A percentile compares a stretch with the other conserved stretches of the same genome.
phyloP scores from a whole-genome alignment of 495 filamentous ascomycete genomes.

The Immersiella caudata region DNA sequence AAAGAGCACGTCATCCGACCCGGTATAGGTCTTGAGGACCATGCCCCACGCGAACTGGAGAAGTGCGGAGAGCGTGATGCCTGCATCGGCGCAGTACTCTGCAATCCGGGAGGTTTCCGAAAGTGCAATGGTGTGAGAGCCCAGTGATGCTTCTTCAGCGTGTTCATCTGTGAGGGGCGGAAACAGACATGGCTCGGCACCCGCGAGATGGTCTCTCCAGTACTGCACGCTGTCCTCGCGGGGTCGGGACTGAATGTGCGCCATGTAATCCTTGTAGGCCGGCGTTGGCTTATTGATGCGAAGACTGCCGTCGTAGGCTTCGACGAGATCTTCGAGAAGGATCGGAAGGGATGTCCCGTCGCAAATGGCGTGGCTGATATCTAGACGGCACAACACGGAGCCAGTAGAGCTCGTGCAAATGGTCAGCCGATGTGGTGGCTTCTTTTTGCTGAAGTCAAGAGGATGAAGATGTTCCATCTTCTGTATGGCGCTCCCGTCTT shows the following conservation, averaged over 20 bases:
- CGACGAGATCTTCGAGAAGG: conserved; percentile 21
- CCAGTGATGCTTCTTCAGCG: conserved; percentile 15
- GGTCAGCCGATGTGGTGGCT: conserved; percentile 51
- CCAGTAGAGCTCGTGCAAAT: conserved; percentile 25
- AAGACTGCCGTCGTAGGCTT: conserved; percentile 15
- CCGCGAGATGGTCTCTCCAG: conserved; percentile 33
- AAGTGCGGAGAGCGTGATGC: conserved; percentile 26
- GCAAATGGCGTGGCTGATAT: conserved; percentile 48
- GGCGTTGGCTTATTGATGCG: conserved; percentile 15
- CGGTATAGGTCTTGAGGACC: conserved; percentile 55
- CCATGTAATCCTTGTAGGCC: conserved; percentile 26
- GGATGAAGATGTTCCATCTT: conserved; percentile 7
- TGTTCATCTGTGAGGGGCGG: conserved; percentile 28
- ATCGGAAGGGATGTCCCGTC: conserved; percentile 29
- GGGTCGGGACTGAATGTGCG: conserved; percentile 47
- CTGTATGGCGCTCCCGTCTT: conserved; percentile 35
- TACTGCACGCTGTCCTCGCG: conserved; percentile 47
- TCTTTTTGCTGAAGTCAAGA: conserved; percentile 25
- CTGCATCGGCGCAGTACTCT: conserved; percentile 27
- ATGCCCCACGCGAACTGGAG: conserved; percentile 59
- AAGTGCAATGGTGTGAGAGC: conserved; percentile 23
- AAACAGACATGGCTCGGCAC: conserved; percentile 35
- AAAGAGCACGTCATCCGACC: conserved; percentile 60
- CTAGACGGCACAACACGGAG: conserved; percentile 50
- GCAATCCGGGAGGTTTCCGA: conserved; percentile 16